Conservation (phyloP, 768 basidiomycete species). For the Tylopilus cervinicoccineus region DNA sequence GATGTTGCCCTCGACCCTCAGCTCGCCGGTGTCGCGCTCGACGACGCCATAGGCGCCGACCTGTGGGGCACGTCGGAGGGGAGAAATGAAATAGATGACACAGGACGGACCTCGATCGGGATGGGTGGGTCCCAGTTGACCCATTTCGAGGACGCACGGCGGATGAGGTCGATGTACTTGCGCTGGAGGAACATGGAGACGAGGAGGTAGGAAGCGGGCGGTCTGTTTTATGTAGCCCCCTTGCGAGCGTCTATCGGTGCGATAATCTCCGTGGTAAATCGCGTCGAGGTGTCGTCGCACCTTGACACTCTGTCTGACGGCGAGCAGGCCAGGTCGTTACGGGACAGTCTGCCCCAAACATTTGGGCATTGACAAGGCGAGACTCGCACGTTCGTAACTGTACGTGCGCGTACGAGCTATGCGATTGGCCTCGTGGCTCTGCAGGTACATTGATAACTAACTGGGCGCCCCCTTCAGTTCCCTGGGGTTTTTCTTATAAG, state of each 20-base stretch:
- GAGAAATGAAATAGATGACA: background rate
- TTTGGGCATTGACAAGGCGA: no score
- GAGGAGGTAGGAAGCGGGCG: no score
- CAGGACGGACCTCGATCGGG: conserved; percentile 25
- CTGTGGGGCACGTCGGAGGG: conserved; percentile 6
- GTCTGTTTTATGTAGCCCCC: no score
- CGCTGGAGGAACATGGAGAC: conserved; percentile 14
- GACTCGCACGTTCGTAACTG: background rate
- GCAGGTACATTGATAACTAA: background rate
- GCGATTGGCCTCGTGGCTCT: background rate
- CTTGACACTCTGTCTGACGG: no score
- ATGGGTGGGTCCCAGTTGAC: conserved; percentile 37
- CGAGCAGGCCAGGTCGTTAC: no score
- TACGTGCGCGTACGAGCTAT: background rate
- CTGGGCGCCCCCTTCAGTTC: no score
- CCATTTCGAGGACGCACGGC: conserved; percentile 31
- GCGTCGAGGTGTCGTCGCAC: no score
- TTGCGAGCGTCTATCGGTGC: no score
- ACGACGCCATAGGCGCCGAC: conserved; percentile 35
- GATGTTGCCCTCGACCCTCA: conserved; percentile 31
- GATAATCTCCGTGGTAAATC: no score
- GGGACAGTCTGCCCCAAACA: no score
- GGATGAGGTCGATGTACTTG: conserved; percentile 37
- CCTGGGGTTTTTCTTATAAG: conserved; percentile 4
- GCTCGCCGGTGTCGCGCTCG: conserved; percentile 27